These are phyloP conservation scores for Trypanosoma boissoni DNA, from an alignment of 208 protist genomes.

Conservation along the genomic window DNA sequence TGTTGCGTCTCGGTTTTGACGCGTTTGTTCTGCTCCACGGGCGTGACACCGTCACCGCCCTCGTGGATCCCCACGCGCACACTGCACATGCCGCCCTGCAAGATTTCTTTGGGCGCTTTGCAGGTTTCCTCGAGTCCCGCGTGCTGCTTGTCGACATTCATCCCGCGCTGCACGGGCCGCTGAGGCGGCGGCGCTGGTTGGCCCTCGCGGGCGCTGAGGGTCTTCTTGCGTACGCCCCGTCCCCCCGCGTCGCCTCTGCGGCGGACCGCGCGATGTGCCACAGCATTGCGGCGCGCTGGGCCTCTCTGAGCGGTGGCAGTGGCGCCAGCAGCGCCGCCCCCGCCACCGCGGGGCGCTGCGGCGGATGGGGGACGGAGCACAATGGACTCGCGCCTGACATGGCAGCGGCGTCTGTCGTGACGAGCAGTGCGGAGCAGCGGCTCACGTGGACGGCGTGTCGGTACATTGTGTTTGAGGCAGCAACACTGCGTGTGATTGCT, in stretches of 20 bases:
- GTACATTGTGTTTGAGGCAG: conserved; percentile 17
- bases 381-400: background rate
- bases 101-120: conserved; percentile 21
- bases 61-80: background rate
- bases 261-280: conserved; percentile 15
- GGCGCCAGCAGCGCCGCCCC: too few species aligned
- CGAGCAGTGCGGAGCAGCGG: conserved; percentile 11
- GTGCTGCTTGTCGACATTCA: conserved; percentile 10
- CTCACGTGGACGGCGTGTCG: conserved; percentile 17
- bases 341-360: too few species aligned
- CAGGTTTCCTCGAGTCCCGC: conserved; percentile 12
- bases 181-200: conserved; percentile 17
- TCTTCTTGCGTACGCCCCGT: conserved; percentile 18
- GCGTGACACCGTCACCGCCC: background rate
- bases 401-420: background rate
- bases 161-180: background rate
- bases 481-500: conserved; percentile 22
- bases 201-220: conserved; percentile 1
- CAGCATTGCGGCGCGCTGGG: conserved; percentile 13
- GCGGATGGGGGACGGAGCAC: conserved; percentile 21
- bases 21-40: conserved; percentile 25
- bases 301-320: conserved; percentile 5
- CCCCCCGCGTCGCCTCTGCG: background rate
- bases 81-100: background rate
- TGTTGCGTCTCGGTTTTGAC: conserved; percentile 20